Evolutionary conservation across 2,329 filamentous ascomycete species (phyloP).

Genomic region (Curvularia sp.): DNA sequence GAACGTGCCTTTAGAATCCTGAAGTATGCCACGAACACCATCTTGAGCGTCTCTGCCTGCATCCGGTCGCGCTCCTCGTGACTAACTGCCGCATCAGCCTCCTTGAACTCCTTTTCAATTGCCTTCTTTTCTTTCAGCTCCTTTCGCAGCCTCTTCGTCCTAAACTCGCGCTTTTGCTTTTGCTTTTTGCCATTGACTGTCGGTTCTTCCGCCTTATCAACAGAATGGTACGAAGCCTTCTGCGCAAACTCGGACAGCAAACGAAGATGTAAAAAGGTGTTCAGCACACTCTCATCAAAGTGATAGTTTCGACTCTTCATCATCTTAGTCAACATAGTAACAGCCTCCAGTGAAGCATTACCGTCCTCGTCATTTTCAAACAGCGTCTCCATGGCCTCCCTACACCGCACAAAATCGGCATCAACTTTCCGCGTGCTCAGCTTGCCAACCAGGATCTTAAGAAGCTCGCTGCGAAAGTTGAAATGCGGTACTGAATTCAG

Average conservation of each 20-base stretch:
- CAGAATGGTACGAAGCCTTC: slow-evolving; percentile 78
- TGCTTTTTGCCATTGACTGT: slow-evolving; percentile 61
- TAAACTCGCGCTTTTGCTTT: slow-evolving; percentile 81
- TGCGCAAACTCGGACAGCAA: slow-evolving; percentile 85
- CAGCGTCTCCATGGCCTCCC: slow-evolving; percentile 78
- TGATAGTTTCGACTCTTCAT: slow-evolving; percentile 86
- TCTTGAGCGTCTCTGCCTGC: slow-evolving; percentile 93
- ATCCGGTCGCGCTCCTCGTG: slow-evolving; percentile 93
- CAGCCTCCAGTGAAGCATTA: slow-evolving; percentile 83
- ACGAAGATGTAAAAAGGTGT: slow-evolving; percentile 88
- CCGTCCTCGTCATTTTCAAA: slow-evolving; percentile 92
- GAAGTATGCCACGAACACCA: slow-evolving; percentile 96
- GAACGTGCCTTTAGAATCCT: slow-evolving; percentile 85
- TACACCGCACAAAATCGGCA: slow-evolving; percentile 77
- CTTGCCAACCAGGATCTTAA: slow-evolving; percentile 86
- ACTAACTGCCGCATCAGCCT: slow-evolving; percentile 87
- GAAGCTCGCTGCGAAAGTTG: slow-evolving; percentile 88
- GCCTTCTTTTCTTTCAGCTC: slow-evolving; percentile 81
- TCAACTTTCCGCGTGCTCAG: slow-evolving; percentile 76
- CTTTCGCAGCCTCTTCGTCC: slow-evolving; percentile 88
- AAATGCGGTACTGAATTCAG: slow-evolving; percentile 89
- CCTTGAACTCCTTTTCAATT: slow-evolving; percentile 90
- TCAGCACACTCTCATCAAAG: slow-evolving; percentile 83
- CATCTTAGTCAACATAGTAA: slow-evolving; percentile 88
- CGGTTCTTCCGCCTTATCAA: slow-evolving; percentile 67